Evolutionary conservation across 2,329 filamentous ascomycete species (phyloP).

Genomic region (Alternaria novae-zelandiae): DNA sequence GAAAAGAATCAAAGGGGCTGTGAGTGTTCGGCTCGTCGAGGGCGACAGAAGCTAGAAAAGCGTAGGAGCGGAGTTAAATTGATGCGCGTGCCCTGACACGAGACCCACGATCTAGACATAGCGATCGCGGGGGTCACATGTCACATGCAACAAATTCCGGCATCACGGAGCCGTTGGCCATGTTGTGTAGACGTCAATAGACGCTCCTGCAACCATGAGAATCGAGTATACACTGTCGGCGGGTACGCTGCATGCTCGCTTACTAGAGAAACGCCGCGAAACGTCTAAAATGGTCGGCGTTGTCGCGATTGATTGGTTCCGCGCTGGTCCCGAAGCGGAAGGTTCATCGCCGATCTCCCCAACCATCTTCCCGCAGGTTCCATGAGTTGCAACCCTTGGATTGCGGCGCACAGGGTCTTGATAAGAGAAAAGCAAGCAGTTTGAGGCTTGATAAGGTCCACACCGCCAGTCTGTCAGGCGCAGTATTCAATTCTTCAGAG

Average conservation of each 20-base stretch:
- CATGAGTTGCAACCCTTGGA: conserved; percentile 6
- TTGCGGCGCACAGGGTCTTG: neutral
- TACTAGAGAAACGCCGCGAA: conserved; percentile 16
- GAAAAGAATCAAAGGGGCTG: conserved; percentile 3
- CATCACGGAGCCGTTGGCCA: neutral
- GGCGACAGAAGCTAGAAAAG: conserved; percentile 11
- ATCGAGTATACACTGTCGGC: conserved; percentile 3
- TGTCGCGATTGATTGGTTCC: conserved; percentile 10
- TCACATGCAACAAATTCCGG: conserved; percentile 9
- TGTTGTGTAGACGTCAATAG: conserved; percentile 3
- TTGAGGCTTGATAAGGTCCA: neutral
- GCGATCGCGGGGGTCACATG: conserved; percentile 18
- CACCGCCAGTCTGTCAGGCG: neutral
- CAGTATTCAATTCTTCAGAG: neutral
- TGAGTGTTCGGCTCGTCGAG: conserved; percentile 5
- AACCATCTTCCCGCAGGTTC: conserved; percentile 15
- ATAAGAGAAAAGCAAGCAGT: conserved; percentile 5
- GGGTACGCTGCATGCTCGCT: conserved; percentile 16
- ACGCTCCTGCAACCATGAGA: neutral
- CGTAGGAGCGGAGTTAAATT: conserved; percentile 20
- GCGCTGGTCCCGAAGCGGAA: neutral
- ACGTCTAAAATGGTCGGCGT: conserved; percentile 8
- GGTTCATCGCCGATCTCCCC: conserved; percentile 1
- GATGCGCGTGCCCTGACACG: conserved; percentile 18
- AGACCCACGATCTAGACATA: conserved; percentile 19